Evolutionary conservation across 2,329 filamentous ascomycete species (phyloP).

Genomic region (Colletotrichum sp.): DNA sequence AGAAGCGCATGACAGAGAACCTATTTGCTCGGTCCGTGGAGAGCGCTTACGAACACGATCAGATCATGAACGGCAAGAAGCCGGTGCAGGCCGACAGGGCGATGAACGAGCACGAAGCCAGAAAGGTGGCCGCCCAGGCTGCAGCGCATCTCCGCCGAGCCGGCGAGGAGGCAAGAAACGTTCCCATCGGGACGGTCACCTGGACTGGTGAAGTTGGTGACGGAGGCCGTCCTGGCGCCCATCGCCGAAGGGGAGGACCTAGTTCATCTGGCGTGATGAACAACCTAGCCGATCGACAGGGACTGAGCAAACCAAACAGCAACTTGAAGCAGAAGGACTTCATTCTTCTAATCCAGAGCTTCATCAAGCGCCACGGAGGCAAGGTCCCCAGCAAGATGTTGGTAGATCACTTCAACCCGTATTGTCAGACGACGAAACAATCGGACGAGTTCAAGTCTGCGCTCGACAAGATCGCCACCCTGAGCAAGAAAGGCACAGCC

Average conservation of each 20-base stretch:
- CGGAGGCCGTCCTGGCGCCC: constrained; percentile 71
- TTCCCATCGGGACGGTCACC: constrained; percentile 85
- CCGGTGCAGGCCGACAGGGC: constrained; percentile 75
- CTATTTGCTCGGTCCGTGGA: constrained; percentile 90
- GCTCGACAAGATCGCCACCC: constrained; percentile 74
- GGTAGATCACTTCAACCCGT: constrained; percentile 87
- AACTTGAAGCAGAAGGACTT: constrained; percentile 66
- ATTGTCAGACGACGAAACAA: constrained; percentile 71
- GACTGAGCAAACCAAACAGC: constrained; percentile 39
- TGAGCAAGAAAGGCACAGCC: constrained; percentile 60
- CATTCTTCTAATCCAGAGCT: constrained; percentile 75
- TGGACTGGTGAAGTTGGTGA: constrained; percentile 90
- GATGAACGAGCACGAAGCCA: constrained; percentile 83
- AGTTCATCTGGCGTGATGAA: constrained; percentile 61
- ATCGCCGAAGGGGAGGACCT: constrained; percentile 54
- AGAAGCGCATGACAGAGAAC: constrained; percentile 83
- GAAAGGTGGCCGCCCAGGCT: constrained; percentile 77
- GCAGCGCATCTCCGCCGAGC: constrained; percentile 77
- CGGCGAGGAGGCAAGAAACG: constrained; percentile 71
- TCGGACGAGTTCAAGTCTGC: constrained; percentile 84
- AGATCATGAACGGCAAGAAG: constrained; percentile 81
- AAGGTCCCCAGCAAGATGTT: constrained; percentile 82
- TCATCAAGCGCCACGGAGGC: constrained; percentile 79
- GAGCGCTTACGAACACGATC: constrained; percentile 91
- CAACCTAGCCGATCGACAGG: constrained; percentile 63